These are phyloP conservation scores for Metschnikowia henanensis DNA, from an alignment of 805 yeast genomes.

Conservation along the genomic window DNA sequence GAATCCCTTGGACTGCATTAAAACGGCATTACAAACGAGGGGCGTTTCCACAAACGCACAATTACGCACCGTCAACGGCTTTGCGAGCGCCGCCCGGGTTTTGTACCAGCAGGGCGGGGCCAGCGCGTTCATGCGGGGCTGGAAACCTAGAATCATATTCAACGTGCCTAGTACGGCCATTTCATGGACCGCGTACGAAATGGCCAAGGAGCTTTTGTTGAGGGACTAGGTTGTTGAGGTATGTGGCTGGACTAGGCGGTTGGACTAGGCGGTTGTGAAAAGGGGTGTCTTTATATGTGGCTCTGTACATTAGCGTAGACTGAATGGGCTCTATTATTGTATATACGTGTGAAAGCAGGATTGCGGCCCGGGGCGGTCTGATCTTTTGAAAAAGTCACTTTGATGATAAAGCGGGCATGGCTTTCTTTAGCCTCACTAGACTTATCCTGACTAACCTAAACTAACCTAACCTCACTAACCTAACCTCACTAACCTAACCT, in stretches of 20 bases:
- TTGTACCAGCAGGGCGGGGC: conserved; percentile 61
- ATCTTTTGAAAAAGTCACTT: no score
- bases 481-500: no score
- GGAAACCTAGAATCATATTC: conserved; percentile 86
- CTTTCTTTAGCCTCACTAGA: no score
- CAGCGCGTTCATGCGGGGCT: conserved; percentile 76
- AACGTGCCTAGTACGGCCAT: conserved; percentile 97
- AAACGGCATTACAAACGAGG: conserved; percentile 86
- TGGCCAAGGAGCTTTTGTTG: conserved; percentile 79
- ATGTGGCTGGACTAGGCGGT: no score
- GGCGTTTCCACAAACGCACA: conserved; percentile 50
- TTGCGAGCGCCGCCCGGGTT: conserved; percentile 67
- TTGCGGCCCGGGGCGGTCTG: no score
- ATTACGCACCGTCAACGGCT: conserved; percentile 61
- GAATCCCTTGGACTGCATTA: conserved; percentile 91
- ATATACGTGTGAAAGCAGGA: conserved; percentile 1
- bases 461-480: no score
- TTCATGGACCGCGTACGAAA: conserved; percentile 96
- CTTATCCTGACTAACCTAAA: no score
- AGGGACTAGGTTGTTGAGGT: no score
- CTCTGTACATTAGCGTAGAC: conserved; percentile 2
- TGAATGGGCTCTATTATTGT: conserved; percentile 1
- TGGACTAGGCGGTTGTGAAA: no score
- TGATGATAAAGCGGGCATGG: no score
- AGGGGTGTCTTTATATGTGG: no score